Evolutionary conservation across 2,329 filamentous ascomycete genomes (phyloP).

Genomic region (Pseudomassariella vexata): DNA sequence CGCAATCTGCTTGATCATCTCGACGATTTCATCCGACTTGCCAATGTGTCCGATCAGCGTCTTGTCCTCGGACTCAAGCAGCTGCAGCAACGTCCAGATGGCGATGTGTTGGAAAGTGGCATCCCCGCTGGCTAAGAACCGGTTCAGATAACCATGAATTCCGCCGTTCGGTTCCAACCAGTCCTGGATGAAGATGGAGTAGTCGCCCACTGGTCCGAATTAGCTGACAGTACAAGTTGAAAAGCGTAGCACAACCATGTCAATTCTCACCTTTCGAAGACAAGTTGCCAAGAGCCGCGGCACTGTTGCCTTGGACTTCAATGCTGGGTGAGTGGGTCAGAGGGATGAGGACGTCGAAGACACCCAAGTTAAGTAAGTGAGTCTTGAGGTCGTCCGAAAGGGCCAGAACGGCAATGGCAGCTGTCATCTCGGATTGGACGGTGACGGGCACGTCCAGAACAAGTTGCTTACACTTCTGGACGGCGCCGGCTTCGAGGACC

Average conservation of each 20-base stretch:
- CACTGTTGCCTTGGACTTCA: slow-evolving; percentile 97
- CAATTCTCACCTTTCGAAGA: slow-evolving; percentile 82
- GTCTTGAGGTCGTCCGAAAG: slow-evolving; percentile 94
- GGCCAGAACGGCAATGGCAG: slow-evolving; percentile 94
- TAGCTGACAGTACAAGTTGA: slow-evolving; percentile 9
- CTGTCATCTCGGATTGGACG: slow-evolving; percentile 98
- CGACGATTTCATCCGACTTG: slow-evolving; percentile 83
- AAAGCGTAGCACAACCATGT: too few species aligned
- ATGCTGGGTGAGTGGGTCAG: slow-evolving; percentile 93
- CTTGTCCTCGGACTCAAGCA: slow-evolving; percentile 92
- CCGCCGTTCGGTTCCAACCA: slow-evolving; percentile 91
- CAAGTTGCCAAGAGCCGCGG: slow-evolving; percentile 88
- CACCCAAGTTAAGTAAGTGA: slow-evolving; percentile 81
- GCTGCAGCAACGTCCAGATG: slow-evolving; percentile 93
- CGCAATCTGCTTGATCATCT: slow-evolving; percentile 86
- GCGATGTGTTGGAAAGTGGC: slow-evolving; percentile 98
- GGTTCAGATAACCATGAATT: slow-evolving; percentile 89
- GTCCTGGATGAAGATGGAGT: slow-evolving; percentile 90
- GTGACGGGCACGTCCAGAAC: slow-evolving; percentile 88
- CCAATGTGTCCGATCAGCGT: slow-evolving; percentile 83
- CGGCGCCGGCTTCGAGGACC: slow-evolving; percentile 92
- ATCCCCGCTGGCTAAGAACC: slow-evolving; percentile 90
- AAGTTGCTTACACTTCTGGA: slow-evolving; percentile 97
- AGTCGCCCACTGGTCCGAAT: slow-evolving; percentile 96
- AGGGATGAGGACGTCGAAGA: slow-evolving; percentile 94